phyloP scores from a whole-genome alignment of 116 monocot genomes.

The Phalaenopsis hybrid region DNA sequence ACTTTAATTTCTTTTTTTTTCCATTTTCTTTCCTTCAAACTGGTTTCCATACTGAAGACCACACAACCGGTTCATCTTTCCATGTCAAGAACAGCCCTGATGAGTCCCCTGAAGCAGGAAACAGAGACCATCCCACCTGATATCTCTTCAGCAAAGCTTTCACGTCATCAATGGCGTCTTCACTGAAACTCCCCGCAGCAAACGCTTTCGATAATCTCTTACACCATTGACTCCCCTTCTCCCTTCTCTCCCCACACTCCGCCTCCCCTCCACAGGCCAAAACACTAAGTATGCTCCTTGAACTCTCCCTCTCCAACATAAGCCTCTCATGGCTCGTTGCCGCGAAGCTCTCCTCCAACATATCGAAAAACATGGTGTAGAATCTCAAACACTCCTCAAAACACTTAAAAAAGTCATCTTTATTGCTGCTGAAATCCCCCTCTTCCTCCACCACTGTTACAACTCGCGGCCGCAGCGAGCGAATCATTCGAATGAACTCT shows the following conservation, averaged over 20 bases:
- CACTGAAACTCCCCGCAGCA: slow-evolving; percentile 25
- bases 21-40: neutral
- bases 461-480: slow-evolving; percentile 31
- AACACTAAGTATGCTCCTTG: slow-evolving; percentile 32
- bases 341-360: slow-evolving; percentile 51
- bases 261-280: slow-evolving; percentile 26
- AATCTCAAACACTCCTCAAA: slow-evolving; percentile 50
- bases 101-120: neutral
- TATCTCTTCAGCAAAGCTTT: slow-evolving; percentile 38
- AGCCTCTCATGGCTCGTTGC: slow-evolving; percentile 49
- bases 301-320: slow-evolving; percentile 38
- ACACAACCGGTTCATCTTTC: slow-evolving; percentile 56
- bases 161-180: slow-evolving; percentile 41
- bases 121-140: slow-evolving; percentile 23
- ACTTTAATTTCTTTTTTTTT: neutral
- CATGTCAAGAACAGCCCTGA: slow-evolving; percentile 44
- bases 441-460: slow-evolving; percentile 58
- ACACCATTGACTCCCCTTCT: slow-evolving; percentile 44
- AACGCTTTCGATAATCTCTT: slow-evolving; percentile 23
- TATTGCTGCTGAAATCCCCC: slow-evolving; percentile 24
- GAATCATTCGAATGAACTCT: slow-evolving; percentile 21
- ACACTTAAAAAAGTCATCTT: slow-evolving; percentile 25
- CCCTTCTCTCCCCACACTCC: slow-evolving; percentile 31
- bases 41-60: slow-evolving; percentile 57
- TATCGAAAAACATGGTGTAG: slow-evolving; percentile 36